These are phyloP conservation scores for Carpediemonas membranifera DNA, from an alignment of 78 protist genomes.

Conservation along the genomic window DNA sequence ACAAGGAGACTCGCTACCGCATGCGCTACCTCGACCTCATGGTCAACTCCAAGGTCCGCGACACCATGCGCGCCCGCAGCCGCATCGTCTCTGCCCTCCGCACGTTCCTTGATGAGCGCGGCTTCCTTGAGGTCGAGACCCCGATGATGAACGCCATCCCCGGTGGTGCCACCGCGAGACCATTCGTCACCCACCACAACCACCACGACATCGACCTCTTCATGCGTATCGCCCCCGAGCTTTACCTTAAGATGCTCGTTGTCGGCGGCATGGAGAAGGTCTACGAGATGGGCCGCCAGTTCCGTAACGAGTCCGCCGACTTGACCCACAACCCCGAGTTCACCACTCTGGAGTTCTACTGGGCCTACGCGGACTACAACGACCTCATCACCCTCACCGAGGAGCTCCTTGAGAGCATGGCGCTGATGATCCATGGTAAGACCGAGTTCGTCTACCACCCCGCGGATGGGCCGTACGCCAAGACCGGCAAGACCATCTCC, in stretches of 20 bases:
- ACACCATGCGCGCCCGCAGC: no score
- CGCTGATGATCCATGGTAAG: neutral
- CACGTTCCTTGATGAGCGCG: no score
- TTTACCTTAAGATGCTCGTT: slow-evolving; percentile 92
- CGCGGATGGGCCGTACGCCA: no score
- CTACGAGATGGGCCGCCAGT: slow-evolving; percentile 96
- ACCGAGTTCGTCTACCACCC: neutral
- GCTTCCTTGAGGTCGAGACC: slow-evolving; percentile 70
- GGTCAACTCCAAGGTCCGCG: no score
- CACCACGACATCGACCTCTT: slow-evolving; percentile 77
- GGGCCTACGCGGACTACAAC: slow-evolving; percentile 98
- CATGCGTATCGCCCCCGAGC: slow-evolving; percentile 99
- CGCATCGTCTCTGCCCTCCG: no score
- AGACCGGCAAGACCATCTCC: no score
- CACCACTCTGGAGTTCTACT: slow-evolving; percentile 92
- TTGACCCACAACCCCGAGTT: slow-evolving; percentile 83
- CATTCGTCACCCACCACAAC: slow-evolving; percentile 96
- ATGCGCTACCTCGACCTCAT: slow-evolving; percentile 89
- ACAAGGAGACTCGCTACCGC: slow-evolving; percentile 54
- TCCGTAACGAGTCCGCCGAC: slow-evolving; percentile 85
- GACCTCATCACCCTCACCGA: slow-evolving; percentile 93
- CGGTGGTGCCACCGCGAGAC: slow-evolving; percentile 97
- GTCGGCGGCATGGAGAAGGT: slow-evolving; percentile 98
- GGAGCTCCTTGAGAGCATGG: slow-evolving; percentile 33
- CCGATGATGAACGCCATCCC: slow-evolving; percentile 91